phyloP scores from a whole-genome alignment of 768 basidiomycete genomes.

The Phaeotremella fagi region DNA sequence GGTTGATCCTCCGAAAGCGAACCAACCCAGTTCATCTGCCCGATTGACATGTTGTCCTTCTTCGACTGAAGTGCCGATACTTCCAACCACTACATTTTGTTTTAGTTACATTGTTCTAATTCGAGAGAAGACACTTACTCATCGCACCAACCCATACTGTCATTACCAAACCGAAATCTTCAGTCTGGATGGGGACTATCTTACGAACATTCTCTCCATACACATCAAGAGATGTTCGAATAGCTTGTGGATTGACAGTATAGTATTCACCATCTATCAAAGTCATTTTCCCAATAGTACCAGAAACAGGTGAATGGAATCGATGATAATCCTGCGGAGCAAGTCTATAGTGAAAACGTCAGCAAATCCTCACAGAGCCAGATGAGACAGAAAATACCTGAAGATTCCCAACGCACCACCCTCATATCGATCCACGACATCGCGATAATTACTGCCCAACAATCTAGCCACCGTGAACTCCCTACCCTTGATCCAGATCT shows the following conservation, averaged over 20 bases:
- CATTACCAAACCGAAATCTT: conserved; percentile 86
- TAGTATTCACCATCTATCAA: conserved; percentile 89
- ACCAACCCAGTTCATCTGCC: conserved; percentile 89
- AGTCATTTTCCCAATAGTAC: conserved; percentile 69
- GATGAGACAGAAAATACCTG: conserved; percentile 49
- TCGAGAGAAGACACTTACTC: conserved; percentile 39
- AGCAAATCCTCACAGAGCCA: background rate
- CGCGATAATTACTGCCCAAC: conserved; percentile 71
- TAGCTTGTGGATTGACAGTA: conserved; percentile 96
- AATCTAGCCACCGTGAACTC: conserved; percentile 79
- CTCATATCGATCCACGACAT: conserved; percentile 63
- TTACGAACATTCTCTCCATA: conserved; percentile 92
- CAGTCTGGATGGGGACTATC: conserved; percentile 84
- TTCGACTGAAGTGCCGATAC: conserved; percentile 77
- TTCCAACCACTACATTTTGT: conserved; percentile 70
- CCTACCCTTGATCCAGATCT: conserved; percentile 93
- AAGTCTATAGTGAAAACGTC: conserved; percentile 14
- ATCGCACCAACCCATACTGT: conserved; percentile 57
- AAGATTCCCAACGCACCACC: conserved; percentile 87
- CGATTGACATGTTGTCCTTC: conserved; percentile 75
- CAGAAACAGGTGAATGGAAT: conserved; percentile 55
- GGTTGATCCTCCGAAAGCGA: conserved; percentile 93
- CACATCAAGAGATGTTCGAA: conserved; percentile 81
- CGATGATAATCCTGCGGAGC: conserved; percentile 81
- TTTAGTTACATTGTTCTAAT: too few species aligned